Evolutionary conservation across 257 asterid species (phyloP).

Genomic region (Vinca minor): DNA sequence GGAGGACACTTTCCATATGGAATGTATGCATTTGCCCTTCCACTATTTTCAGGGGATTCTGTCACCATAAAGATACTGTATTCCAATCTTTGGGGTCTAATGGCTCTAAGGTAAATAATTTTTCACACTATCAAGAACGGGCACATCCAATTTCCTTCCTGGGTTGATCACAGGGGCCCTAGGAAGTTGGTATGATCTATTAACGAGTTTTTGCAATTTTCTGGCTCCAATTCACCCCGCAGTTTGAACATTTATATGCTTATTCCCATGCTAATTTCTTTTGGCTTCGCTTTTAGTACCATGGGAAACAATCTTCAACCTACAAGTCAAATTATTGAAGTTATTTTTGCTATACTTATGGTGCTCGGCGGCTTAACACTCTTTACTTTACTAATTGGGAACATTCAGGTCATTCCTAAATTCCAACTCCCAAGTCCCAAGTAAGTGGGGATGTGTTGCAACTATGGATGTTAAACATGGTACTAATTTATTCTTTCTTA

Average conservation of each 20-base stretch:
- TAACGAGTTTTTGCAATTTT: not conserved
- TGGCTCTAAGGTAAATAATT: constrained; percentile 28
- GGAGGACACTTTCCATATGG: constrained; percentile 17
- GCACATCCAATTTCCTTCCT: not conserved
- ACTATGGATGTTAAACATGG: not conserved
- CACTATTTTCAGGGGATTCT: constrained; percentile 14
- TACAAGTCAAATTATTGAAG: constrained; percentile 21
- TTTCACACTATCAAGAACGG: not conserved
- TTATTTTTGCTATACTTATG: too few relatives aligned
- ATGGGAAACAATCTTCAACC: constrained; percentile 31
- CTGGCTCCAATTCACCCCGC: not conserved
- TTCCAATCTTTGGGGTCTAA: constrained; percentile 34
- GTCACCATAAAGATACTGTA: constrained; percentile 17
- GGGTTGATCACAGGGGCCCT: not conserved
- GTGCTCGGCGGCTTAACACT: constrained; percentile 26
- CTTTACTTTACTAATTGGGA: constrained; percentile 31
- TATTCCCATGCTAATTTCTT: not conserved
- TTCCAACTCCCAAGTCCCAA: not conserved
- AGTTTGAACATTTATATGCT: not conserved
- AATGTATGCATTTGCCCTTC: constrained; percentile 13
- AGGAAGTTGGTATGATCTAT: not conserved
- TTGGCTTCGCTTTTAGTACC: constrained; percentile 10
- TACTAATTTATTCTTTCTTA: not conserved
- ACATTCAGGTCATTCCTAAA: constrained; percentile 23
- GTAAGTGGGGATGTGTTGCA: not conserved